Evolutionary conservation across 2,329 filamentous ascomycete species (phyloP), one percentile per base, ranked within the genome.

Genomic region (Fusarium chlamydosporum): DNA sequence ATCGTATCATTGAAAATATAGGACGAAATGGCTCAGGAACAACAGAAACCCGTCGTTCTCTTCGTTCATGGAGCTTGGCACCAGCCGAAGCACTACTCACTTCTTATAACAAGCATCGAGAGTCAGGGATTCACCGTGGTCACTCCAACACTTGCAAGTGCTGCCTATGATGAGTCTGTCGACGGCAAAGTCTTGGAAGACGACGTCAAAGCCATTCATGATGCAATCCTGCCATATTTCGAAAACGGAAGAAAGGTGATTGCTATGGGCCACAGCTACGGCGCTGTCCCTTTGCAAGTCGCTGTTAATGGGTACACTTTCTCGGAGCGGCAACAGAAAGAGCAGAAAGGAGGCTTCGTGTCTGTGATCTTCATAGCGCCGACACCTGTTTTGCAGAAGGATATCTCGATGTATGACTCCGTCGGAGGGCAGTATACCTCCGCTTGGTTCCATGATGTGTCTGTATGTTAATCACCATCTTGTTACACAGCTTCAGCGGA

Each of bases 11-110:
- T 7, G 4, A 7, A 4, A 8, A 11, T 0, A 15, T 6, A 6
- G 3, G 6, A 1, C 3, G n/a, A 8, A 4, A 68, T 68, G 65
- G 8, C 34, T 0, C 6, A 34, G 6, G 18, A 52, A 10, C 12
- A 33, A 7, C 48, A 69, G 12, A 41, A 66, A 7, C 64, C 60
- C 9, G 38, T 66, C 1, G 11, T 72, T 5, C 46, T 71, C 4
- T 13, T 72, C 2, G 41, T 63, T 2, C 67, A 68, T 13, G 70
- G 70, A n/a, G 67, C 67, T 4, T 71, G 67, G 70, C 63, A 72
- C 15, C 60, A 37, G 4, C 63, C 69, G 3, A 10, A 61, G 15
- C 69, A 72, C 10, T 72, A 66, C n/a, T 55, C 45, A 3, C 12
- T 18, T 7, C 48, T 72, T 3, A 61, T 72, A 10, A 6, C 62